These are phyloP conservation scores for Mycosphaerelloides madeirae DNA, from an alignment of 2,329 filamentous ascomycete species.

Conservation along the genomic window DNA sequence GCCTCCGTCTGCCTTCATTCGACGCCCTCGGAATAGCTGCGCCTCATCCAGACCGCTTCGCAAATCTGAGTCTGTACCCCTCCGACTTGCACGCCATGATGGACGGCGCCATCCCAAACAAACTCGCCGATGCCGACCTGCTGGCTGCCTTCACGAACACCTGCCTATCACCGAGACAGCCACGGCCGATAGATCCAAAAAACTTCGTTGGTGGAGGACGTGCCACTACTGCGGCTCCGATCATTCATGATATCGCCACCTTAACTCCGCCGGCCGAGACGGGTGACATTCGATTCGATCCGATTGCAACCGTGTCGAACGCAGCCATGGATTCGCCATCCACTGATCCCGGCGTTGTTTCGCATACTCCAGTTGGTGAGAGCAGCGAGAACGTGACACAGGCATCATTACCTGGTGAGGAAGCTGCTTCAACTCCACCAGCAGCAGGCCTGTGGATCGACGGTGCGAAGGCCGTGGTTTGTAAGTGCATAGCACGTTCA, in stretches of 20 bases:
- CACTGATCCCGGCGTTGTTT: conserved; percentile 30
- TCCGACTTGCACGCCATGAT: conserved; percentile 1
- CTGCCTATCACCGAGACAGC: conserved; percentile 2
- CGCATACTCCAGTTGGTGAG: too few species aligned
- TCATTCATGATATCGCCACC: conserved; percentile 36
- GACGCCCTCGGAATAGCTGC: conserved; percentile 48
- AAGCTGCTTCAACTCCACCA: neutral
- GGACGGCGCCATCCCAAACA: neutral
- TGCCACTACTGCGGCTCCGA: conserved; percentile 15
- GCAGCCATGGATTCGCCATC: conserved; percentile 38
- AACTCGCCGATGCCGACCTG: conserved; percentile 5
- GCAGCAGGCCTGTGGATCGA: conserved; percentile 23
- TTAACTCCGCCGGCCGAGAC: conserved; percentile 44
- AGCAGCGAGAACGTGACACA: too few species aligned
- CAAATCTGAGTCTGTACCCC: conserved; percentile 19
- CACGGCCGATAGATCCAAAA: conserved; percentile 1
- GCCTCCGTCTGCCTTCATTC: conserved; percentile 51
- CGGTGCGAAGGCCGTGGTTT: conserved; percentile 24
- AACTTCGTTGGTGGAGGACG: neutral
- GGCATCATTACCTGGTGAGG: too few species aligned
- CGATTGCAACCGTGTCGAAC: conserved; percentile 33
- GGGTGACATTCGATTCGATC: conserved; percentile 33
- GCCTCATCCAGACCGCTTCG: conserved; percentile 41
- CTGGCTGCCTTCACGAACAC: conserved; percentile 12
- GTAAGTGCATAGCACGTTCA: conserved; percentile 20